Conservation (phyloP, 305 asterid genomes). For the Solanum hybrid region DNA sequence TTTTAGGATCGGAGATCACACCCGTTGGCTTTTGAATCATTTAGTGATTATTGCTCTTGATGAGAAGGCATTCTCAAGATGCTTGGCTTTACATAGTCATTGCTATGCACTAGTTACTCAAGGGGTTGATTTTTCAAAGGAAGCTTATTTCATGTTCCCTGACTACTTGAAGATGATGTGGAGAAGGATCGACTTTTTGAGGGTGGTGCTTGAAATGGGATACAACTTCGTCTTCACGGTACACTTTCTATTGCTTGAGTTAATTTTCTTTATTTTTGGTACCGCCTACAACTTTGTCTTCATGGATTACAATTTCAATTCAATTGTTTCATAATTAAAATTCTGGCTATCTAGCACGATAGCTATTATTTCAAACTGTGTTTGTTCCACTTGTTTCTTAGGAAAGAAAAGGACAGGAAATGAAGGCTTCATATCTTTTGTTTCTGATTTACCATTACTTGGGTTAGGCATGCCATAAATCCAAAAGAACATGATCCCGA, state of each 20-base stretch:
- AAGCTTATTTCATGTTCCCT: slow-evolving; percentile 10
- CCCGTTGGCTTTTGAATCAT: slow-evolving; percentile 10
- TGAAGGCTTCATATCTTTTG: not conserved
- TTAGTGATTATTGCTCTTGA: slow-evolving; percentile 10
- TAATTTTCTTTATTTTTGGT: not conserved
- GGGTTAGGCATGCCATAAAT: not conserved
- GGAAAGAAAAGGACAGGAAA: not conserved
- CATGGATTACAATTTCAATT: no score
- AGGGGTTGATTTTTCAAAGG: slow-evolving; percentile 10
- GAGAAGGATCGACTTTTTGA: slow-evolving; percentile 9
- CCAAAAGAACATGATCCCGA: not conserved
- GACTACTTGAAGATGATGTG: slow-evolving; percentile 19
- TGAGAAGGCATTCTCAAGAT: slow-evolving; percentile 2
- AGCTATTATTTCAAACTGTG: not conserved
- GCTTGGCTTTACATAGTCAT: slow-evolving; percentile 2
- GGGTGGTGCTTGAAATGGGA: slow-evolving; percentile 7
- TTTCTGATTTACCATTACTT: not conserved
- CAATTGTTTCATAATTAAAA: not conserved
- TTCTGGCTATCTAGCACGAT: not conserved
- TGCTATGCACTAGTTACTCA: slow-evolving; percentile 11
- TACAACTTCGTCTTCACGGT: slow-evolving; percentile 16
- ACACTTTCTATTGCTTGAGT: not conserved
- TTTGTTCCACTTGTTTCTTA: not conserved
- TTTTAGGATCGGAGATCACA: slow-evolving; percentile 13
- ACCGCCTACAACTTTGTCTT: no score